Conservation (phyloP, 2,329 filamentous ascomycete species). For the Aspergillus bombycis region DNA sequence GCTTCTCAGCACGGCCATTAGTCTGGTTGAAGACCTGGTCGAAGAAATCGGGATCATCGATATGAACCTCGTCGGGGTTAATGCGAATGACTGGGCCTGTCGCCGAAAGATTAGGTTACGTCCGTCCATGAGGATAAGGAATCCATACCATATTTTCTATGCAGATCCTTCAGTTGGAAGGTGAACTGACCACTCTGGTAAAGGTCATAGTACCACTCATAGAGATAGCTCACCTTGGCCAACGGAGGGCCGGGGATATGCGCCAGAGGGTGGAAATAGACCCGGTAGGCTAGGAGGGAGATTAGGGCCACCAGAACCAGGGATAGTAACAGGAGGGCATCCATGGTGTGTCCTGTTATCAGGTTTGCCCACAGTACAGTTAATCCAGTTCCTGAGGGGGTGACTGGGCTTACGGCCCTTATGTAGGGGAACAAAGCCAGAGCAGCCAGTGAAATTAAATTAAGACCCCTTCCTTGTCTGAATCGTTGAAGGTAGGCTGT, state of each 20-base stretch:
- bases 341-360: too few relatives aligned
- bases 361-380: too few relatives aligned
- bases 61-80: slow-evolving; percentile 13
- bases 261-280: slow-evolving; percentile 3
- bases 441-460: too few relatives aligned
- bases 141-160: slow-evolving; percentile 9
- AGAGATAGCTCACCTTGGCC: slow-evolving; percentile 6
- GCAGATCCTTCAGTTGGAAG: slow-evolving; percentile 7
- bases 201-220: slow-evolving; percentile 15
- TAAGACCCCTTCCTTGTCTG: too few relatives aligned
- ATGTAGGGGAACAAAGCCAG: too few relatives aligned
- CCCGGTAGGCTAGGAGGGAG: too few relatives aligned
- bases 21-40: slow-evolving; percentile 9
- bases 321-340: too few relatives aligned
- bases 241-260: slow-evolving; percentile 9
- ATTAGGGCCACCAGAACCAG: too few relatives aligned
- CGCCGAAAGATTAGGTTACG: background rate
- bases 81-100: slow-evolving; percentile 10
- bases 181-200: slow-evolving; percentile 4
- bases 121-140: too few relatives aligned
- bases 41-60: slow-evolving; percentile 8
- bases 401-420: too few relatives aligned
- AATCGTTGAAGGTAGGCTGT: too few relatives aligned
- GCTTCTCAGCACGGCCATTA: slow-evolving; percentile 12
- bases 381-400: too few relatives aligned